A percentile compares a stretch with the other conserved stretches of the same genome.
These are phyloP conservation scores for Bryum argenteum DNA, from an alignment of 225 moss, liverwort and hornwort species.

Conservation along the genomic window DNA sequence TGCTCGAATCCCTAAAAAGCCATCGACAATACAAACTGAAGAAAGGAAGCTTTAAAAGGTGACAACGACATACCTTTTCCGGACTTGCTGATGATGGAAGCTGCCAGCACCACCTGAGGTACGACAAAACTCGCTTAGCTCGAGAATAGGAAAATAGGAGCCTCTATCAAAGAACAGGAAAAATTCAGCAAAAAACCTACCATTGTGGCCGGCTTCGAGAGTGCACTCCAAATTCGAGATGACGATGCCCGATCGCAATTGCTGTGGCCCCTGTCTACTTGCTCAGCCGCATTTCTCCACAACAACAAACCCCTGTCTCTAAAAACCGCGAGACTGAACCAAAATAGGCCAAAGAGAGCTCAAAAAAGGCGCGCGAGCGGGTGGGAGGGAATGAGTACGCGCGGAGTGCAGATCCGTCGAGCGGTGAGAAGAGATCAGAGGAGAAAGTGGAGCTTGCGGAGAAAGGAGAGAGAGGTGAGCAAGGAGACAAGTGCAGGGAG, in stretches of 20 bases:
- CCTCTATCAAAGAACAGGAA: constrained; percentile 19
- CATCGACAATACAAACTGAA: constrained; percentile 2
- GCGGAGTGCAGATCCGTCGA: constrained; percentile 22
- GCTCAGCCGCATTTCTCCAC: constrained; percentile 52
- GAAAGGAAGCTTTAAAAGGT: neutral
- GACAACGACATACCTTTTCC: constrained; percentile 70
- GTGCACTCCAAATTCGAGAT: constrained; percentile 37
- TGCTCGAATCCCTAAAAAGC: neutral
- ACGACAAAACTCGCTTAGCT: constrained; percentile 38
- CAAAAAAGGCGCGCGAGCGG: constrained; percentile 10
- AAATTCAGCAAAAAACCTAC: constrained; percentile 45
- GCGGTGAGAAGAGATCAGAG: constrained; percentile 35
- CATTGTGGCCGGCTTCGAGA: constrained; percentile 76
- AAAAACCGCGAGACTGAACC: constrained; percentile 17
- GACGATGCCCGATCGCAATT: constrained; percentile 42
- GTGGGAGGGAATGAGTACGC: neutral
- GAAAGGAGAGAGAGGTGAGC: neutral
- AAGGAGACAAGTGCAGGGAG: neutral
- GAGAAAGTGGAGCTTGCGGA: constrained; percentile 8
- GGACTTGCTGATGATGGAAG: constrained; percentile 98
- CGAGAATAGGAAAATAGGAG: constrained; percentile 3
- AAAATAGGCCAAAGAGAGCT: constrained; percentile 25
- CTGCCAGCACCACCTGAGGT: constrained; percentile 93
- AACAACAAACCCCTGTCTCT: constrained; percentile 20
- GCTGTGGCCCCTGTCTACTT: constrained; percentile 23